phyloP scores from a whole-genome alignment of 2,329 filamentous ascomycete genomes.

The Geoglossum cookeanum region DNA sequence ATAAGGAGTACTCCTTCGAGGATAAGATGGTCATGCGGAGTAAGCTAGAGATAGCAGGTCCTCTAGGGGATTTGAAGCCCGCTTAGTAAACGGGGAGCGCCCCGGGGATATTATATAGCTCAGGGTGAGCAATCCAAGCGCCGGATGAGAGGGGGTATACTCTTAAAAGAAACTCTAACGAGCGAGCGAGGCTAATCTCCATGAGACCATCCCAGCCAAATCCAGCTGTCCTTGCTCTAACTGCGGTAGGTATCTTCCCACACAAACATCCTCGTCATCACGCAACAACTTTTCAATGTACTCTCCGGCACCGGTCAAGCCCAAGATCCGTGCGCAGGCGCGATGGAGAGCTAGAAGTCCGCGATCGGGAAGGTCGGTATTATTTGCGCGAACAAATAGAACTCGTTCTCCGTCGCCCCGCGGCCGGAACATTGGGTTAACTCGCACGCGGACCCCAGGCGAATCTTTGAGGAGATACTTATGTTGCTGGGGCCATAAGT shows the following conservation, averaged over 20 bases:
- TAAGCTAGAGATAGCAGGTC: no score
- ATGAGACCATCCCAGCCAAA: not conserved
- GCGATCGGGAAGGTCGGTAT: not conserved
- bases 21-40: no score
- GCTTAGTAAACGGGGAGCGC: no score
- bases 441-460: not conserved
- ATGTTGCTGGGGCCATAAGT: not conserved
- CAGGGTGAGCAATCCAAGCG: no score
- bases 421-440: not conserved
- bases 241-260: not conserved
- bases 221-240: not conserved
- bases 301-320: not conserved
- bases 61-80: no score
- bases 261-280: not conserved
- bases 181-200: not conserved
- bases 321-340: not conserved
- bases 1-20: no score
- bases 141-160: no score
- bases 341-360: not conserved
- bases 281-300: not conserved
- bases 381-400: not conserved
- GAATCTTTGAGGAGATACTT: not conserved
- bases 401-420: not conserved
- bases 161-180: no score
- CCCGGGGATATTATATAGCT: no score